These are phyloP conservation scores for Biscogniauxia marginata DNA, from an alignment of 2,329 filamentous ascomycete species.

Conservation along the genomic window DNA sequence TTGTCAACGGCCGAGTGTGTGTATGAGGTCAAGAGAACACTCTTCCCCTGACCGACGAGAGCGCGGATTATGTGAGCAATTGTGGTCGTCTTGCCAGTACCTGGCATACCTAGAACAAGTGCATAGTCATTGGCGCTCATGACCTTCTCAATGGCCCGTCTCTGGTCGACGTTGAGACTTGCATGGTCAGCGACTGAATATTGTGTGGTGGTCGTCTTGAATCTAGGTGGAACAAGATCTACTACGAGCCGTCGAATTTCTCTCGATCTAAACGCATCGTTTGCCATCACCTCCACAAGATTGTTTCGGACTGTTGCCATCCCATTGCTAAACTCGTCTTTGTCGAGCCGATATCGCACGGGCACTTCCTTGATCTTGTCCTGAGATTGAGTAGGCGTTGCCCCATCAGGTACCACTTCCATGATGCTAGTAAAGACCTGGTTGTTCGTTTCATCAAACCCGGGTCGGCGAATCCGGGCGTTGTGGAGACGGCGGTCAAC, in stretches of 20 bases:
- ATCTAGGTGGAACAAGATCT: slow-evolving; percentile 70
- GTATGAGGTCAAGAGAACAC: slow-evolving; percentile 89
- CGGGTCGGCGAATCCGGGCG: slow-evolving; percentile 69
- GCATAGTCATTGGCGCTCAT: slow-evolving; percentile 96
- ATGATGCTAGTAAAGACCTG: slow-evolving; percentile 91
- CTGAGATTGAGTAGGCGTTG: slow-evolving; percentile 49
- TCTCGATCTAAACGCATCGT: slow-evolving; percentile 66
- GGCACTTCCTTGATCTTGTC: slow-evolving; percentile 53
- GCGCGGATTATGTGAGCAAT: slow-evolving; percentile 96
- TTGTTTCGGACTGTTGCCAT: slow-evolving; percentile 96
- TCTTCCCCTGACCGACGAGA: slow-evolving; percentile 84
- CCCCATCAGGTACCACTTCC: slow-evolving; percentile 67
- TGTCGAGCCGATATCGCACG: slow-evolving; percentile 81
- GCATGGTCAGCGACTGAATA: slow-evolving; percentile 62
- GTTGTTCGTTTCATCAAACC: slow-evolving; percentile 74
- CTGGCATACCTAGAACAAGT: slow-evolving; percentile 96
- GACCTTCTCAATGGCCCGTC: slow-evolving; percentile 83
- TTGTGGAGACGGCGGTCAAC: slow-evolving; percentile 91
- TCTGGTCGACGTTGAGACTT: slow-evolving; percentile 83
- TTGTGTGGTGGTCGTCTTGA: slow-evolving; percentile 64
- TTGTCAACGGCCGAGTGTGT: slow-evolving; percentile 98
- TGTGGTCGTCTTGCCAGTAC: slow-evolving; percentile 96
- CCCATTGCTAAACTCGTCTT: slow-evolving; percentile 97
- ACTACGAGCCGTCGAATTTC: slow-evolving; percentile 79
- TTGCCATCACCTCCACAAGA: slow-evolving; percentile 86